Conservation (phyloP, 352 stramenopile species). For the Pythium rishiriense region DNA sequence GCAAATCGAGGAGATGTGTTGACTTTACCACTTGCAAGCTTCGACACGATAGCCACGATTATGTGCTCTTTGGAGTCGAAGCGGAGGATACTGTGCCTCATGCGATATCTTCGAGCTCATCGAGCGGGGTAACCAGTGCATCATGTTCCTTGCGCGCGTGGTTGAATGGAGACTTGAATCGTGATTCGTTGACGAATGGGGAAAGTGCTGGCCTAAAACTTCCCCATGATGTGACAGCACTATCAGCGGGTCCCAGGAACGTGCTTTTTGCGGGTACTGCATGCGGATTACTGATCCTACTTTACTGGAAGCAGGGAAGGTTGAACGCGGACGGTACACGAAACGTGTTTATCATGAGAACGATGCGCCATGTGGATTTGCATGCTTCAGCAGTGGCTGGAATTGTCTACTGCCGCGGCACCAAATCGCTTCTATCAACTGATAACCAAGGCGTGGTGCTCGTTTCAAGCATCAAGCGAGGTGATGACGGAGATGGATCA, state of each 20-base stretch:
- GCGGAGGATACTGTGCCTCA: conserved; percentile 15
- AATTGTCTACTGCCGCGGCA: conserved; percentile 37
- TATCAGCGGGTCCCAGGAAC: conserved; percentile 38
- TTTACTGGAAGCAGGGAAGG: conserved; percentile 44
- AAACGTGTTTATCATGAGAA: conserved; percentile 27
- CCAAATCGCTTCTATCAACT: conserved; percentile 42
- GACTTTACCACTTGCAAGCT: conserved; percentile 7
- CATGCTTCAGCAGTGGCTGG: conserved; percentile 48
- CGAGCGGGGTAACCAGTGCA: background rate
- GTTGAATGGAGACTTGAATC: conserved; percentile 51
- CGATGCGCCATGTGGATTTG: conserved; percentile 41
- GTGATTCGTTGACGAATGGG: conserved; percentile 35
- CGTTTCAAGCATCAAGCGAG: conserved; percentile 29
- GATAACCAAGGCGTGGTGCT: conserved; percentile 44
- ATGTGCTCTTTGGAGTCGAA: conserved; percentile 56
- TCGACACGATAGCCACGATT: conserved; percentile 46
- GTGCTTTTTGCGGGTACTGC: conserved; percentile 48
- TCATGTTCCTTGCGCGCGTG: conserved; percentile 39
- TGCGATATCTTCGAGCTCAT: background rate
- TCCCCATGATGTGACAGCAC: conserved; percentile 39
- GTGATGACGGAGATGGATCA: conserved; percentile 1
- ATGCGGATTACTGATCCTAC: conserved; percentile 41
- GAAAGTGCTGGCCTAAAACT: conserved; percentile 14
- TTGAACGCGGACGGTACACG: conserved; percentile 18
- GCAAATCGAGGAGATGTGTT: background rate